Percentiles rank a stretch among this genome's conserved stretches.
These are phyloP conservation scores for Chionographis japonica DNA, from an alignment of 106 monocot species.

Conservation along the genomic window DNA sequence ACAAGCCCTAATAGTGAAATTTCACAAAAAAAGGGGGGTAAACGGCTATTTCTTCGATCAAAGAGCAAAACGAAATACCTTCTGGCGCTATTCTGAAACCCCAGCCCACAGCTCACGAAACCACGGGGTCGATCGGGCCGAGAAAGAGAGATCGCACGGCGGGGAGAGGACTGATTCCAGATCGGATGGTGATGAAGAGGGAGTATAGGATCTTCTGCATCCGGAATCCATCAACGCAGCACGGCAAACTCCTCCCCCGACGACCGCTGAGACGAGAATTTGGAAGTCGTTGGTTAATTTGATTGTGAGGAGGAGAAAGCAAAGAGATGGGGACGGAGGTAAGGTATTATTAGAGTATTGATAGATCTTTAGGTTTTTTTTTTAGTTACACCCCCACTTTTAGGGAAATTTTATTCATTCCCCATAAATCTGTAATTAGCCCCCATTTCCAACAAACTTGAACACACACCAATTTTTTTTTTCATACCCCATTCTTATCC, in stretches of 20 bases:
- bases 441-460: no score
- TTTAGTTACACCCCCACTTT: no score
- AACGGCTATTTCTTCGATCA: no score
- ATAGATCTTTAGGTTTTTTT: no score
- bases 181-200: neutral
- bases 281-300: neutral
- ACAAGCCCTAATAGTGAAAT: no score
- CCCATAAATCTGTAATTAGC: no score
- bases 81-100: constrained; percentile 8
- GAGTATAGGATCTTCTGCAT: neutral
- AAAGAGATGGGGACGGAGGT: neutral
- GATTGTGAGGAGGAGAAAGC: neutral
- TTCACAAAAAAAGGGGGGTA: no score
- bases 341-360: no score
- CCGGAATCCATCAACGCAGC: constrained; percentile 32
- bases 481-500: no score
- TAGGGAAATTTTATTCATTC: no score
- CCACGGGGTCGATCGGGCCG: constrained; percentile 32
- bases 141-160: constrained; percentile 9
- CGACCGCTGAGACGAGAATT: neutral
- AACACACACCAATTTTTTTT: no score
- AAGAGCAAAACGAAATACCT: neutral
- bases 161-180: neutral
- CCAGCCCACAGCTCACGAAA: constrained; percentile 37
- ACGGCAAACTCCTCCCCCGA: constrained; percentile 4